Evolutionary conservation across 768 basidiomycete genomes (phyloP).

Genomic region (Agaricus sinodeliciosus): DNA sequence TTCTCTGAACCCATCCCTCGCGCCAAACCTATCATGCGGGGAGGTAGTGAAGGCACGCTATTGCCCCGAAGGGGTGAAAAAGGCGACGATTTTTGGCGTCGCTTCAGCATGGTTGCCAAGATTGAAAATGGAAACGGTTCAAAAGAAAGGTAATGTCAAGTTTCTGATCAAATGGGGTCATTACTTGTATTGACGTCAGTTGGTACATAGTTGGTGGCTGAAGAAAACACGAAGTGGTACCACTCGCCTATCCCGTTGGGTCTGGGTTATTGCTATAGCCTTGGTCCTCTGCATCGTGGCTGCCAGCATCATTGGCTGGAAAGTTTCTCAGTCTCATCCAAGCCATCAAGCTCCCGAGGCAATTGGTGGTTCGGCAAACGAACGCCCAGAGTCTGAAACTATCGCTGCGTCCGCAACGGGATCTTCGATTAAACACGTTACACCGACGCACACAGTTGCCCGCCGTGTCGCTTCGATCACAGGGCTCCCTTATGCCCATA

Average conservation of each 20-base stretch:
- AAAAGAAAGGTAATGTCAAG: slow-evolving; percentile 34
- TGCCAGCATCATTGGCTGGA: slow-evolving; percentile 56
- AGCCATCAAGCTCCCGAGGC: slow-evolving; percentile 43
- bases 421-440: slow-evolving; percentile 7
- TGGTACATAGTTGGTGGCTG: slow-evolving; percentile 52
- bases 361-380: slow-evolving; percentile 6
- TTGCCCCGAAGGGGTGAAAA: slow-evolving; percentile 63
- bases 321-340: slow-evolving; percentile 44
- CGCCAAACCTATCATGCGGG: slow-evolving; percentile 53
- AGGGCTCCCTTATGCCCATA: background rate
- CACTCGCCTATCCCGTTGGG: slow-evolving; percentile 53
- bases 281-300: slow-evolving; percentile 47
- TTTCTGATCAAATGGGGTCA: background rate
- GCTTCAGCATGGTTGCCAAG: slow-evolving; percentile 80
- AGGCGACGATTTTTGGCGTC: slow-evolving; percentile 82
- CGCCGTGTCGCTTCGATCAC: slow-evolving; percentile 1
- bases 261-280: slow-evolving; percentile 61
- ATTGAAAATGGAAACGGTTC: slow-evolving; percentile 42
- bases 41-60: slow-evolving; percentile 60
- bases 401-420: background rate
- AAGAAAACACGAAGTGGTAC: slow-evolving; percentile 50
- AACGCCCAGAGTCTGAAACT: background rate
- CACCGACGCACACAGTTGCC: slow-evolving; percentile 7
- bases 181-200: background rate
- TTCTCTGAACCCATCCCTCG: slow-evolving; percentile 31